phyloP scores from a whole-genome alignment of 805 yeast species.

The Hanseniaspora clermontiae region DNA sequence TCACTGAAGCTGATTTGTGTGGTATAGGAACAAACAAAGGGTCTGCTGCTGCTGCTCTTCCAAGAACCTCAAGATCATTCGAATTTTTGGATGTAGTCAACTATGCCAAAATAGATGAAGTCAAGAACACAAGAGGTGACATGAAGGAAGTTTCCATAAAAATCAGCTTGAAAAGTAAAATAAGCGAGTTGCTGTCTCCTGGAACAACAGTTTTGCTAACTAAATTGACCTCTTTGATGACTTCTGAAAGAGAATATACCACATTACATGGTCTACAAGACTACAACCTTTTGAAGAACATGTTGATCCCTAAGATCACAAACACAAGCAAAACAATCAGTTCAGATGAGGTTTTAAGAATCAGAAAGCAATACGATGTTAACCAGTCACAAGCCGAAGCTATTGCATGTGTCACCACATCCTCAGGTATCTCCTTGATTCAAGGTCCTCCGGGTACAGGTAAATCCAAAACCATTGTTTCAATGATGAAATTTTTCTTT shows the following conservation, averaged over 20 bases:
- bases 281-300: slow-evolving; percentile 60
- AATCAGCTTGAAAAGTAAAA: slow-evolving; percentile 37
- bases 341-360: slow-evolving; percentile 31
- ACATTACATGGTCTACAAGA: slow-evolving; percentile 71
- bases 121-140: slow-evolving; percentile 54
- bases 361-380: slow-evolving; percentile 43
- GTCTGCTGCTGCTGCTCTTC: slow-evolving; percentile 27
- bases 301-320: slow-evolving; percentile 52
- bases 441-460: slow-evolving; percentile 99
- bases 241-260: slow-evolving; percentile 84
- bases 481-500: slow-evolving; percentile 69
- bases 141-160: slow-evolving; percentile 63
- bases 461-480: slow-evolving; percentile 90
- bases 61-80: slow-evolving; percentile 37
- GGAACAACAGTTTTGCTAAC: slow-evolving; percentile 52
- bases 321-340: slow-evolving; percentile 15
- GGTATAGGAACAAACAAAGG: slow-evolving; percentile 24
- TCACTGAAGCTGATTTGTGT: slow-evolving; percentile 66
- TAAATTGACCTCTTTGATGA: slow-evolving; percentile 73
- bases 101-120: slow-evolving; percentile 64
- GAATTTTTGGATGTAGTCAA: background rate
- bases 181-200: slow-evolving; percentile 45
- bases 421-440: slow-evolving; percentile 72
- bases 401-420: slow-evolving; percentile 54
- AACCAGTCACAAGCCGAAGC: slow-evolving; percentile 89